phyloP scores from a whole-genome alignment of 2,329 filamentous ascomycete species.

The Talaromyces islandicus region DNA sequence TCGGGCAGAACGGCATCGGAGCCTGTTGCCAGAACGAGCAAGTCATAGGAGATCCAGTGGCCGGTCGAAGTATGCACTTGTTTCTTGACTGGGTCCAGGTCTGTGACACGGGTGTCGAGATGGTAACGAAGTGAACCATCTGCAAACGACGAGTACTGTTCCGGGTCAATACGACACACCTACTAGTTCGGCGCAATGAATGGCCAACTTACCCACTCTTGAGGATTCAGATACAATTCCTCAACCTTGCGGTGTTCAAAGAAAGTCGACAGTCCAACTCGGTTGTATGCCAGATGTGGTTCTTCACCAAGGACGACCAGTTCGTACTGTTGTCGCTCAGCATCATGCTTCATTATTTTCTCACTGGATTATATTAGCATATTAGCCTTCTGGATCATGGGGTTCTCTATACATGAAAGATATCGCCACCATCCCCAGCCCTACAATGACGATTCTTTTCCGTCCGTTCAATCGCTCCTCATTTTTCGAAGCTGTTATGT shows the following conservation, averaged over 20 bases:
- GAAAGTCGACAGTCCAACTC: conserved; percentile 82
- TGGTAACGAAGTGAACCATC: conserved; percentile 67
- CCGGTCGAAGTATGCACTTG: conserved; percentile 65
- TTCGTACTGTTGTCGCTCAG: conserved; percentile 67
- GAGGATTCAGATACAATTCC: conserved; percentile 79
- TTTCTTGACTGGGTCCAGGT: conserved; percentile 60
- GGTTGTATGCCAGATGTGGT: conserved; percentile 81
- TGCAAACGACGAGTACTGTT: conserved; percentile 61
- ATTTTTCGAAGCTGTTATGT: not conserved
- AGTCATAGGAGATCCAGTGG: conserved; percentile 66
- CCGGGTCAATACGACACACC: conserved; percentile 4
- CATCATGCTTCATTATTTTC: conserved; percentile 80
- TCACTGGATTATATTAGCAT: conserved; percentile 52
- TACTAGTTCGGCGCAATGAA: not conserved
- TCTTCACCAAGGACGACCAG: conserved; percentile 85
- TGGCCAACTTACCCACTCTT: conserved; percentile 61
- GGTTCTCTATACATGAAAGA: conserved; percentile 67
- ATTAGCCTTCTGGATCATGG: not conserved
- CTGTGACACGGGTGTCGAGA: conserved; percentile 67
- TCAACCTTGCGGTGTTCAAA: conserved; percentile 82
- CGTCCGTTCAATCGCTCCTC: conserved; percentile 11
- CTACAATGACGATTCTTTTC: conserved; percentile 71
- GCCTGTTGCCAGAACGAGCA: conserved; percentile 77
- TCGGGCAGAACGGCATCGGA: conserved; percentile 72
- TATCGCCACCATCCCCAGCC: conserved; percentile 86